Conservation (phyloP, 495 filamentous ascomycete species). For the Lasiosphaeria hispida region DNA sequence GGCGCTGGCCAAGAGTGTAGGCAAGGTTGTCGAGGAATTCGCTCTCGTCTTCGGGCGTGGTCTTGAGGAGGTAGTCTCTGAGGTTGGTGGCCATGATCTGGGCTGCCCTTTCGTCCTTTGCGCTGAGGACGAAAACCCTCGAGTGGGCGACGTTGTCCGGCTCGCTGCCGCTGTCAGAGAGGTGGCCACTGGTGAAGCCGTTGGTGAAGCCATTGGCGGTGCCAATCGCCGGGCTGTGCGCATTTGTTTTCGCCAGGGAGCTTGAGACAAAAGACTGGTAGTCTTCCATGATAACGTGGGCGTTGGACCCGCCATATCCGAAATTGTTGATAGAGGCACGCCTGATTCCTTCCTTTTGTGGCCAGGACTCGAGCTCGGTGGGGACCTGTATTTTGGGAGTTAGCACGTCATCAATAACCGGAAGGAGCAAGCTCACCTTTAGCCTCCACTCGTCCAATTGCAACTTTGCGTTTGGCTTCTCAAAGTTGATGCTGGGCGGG, state of each 20-base stretch:
- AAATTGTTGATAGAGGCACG: slow-evolving; percentile 38
- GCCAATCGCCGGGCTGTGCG: background rate
- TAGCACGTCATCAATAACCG: background rate
- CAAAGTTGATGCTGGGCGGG: slow-evolving; percentile 41
- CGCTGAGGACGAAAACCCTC: slow-evolving; percentile 26
- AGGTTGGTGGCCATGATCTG: slow-evolving; percentile 21
- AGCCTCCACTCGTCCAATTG: slow-evolving; percentile 38
- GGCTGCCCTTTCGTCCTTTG: slow-evolving; percentile 24
- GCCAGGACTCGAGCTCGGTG: slow-evolving; percentile 9
- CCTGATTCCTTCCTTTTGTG: slow-evolving; percentile 8
- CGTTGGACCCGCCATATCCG: slow-evolving; percentile 43
- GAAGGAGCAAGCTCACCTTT: slow-evolving; percentile 19
- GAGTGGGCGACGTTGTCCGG: background rate
- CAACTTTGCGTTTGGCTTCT: slow-evolving; percentile 42
- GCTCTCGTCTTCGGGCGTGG: slow-evolving; percentile 12
- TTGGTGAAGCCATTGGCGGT: slow-evolving; percentile 14
- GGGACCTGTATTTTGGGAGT: slow-evolving; percentile 3
- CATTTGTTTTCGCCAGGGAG: background rate
- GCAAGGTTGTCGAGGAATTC: slow-evolving; percentile 31
- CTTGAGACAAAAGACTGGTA: slow-evolving; percentile 15
- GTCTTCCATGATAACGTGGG: slow-evolving; percentile 40
- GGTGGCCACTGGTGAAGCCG: background rate
- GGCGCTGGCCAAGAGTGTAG: slow-evolving; percentile 32
- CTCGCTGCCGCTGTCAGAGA: slow-evolving; percentile 8
- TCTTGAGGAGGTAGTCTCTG: slow-evolving; percentile 16